phyloP scores from a whole-genome alignment of 2,329 filamentous ascomycete genomes.

The Neonectria magnoliae region DNA sequence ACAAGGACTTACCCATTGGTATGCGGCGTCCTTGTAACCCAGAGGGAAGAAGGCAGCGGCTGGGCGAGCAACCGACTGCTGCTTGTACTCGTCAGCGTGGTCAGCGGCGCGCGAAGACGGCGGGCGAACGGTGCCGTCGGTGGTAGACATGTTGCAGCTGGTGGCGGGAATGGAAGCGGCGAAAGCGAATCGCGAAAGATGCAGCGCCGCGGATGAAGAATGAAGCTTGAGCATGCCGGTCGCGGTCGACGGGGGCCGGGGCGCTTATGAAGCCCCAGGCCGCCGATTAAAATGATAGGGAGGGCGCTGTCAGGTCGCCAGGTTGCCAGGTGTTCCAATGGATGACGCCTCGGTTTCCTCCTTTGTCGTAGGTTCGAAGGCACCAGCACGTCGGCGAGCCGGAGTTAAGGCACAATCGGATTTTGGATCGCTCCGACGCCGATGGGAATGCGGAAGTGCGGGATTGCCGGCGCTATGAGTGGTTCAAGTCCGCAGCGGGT shows the following conservation, averaged over 20 bases:
- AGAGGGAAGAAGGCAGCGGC: slow-evolving; percentile 75
- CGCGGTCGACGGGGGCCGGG: slow-evolving; percentile 28
- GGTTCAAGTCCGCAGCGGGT: slow-evolving; percentile 33
- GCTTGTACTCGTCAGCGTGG: slow-evolving; percentile 37
- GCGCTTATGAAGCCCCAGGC: slow-evolving; percentile 40
- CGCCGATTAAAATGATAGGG: slow-evolving; percentile 15
- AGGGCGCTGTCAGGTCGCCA: slow-evolving; percentile 18
- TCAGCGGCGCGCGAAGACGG: slow-evolving; percentile 36
- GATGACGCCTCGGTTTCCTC: slow-evolving; percentile 36
- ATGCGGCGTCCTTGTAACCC: slow-evolving; percentile 89
- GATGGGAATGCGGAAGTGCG: slow-evolving; percentile 21
- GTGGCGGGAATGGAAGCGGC: slow-evolving; percentile 41
- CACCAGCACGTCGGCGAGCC: slow-evolving; percentile 13
- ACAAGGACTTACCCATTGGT: slow-evolving; percentile 79
- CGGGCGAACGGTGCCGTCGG: slow-evolving; percentile 43
- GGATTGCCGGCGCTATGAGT: slow-evolving; percentile 14
- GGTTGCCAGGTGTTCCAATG: slow-evolving; percentile 28
- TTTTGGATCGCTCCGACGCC: slow-evolving; percentile 36
- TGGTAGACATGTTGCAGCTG: slow-evolving; percentile 47
- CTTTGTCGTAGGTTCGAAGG: slow-evolving; percentile 17
- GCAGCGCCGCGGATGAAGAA: slow-evolving; percentile 51
- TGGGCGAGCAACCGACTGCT: slow-evolving; percentile 42
- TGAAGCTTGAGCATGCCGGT: slow-evolving; percentile 59
- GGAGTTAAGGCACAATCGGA: slow-evolving; percentile 42
- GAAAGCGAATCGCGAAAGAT: slow-evolving; percentile 53